Conservation (phyloP, 768 basidiomycete genomes). For the Russula virescens region DNA sequence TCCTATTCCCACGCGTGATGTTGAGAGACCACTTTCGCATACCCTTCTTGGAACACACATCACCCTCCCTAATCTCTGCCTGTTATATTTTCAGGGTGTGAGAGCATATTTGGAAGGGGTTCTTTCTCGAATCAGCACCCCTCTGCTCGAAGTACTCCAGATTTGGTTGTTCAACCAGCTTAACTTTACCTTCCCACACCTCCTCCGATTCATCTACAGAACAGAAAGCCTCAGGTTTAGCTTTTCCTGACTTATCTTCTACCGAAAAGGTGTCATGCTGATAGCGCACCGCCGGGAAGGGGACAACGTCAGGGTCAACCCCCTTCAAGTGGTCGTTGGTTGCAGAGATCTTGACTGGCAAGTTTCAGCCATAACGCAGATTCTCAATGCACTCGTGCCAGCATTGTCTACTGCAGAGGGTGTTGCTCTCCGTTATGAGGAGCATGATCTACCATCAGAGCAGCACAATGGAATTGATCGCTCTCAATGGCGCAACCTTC, state of each 20-base stretch:
- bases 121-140: not conserved
- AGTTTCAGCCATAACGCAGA: not conserved
- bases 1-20: not conserved
- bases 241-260: not conserved
- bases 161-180: not conserved
- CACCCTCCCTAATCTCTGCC: slow-evolving; percentile 1
- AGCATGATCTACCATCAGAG: not conserved
- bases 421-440: not conserved
- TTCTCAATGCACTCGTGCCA: not conserved
- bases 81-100: not conserved
- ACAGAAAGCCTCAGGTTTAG: not conserved
- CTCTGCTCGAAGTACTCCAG: not conserved
- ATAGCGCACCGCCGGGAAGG: not conserved
- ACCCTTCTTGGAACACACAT: not conserved
- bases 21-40: not conserved
- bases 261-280: not conserved
- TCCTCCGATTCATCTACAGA: not conserved
- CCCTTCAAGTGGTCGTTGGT: not conserved
- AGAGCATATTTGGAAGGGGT: not conserved
- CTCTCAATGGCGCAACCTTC: not conserved
- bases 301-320: too few relatives aligned
- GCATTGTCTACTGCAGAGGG: not conserved
- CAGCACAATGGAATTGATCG: not conserved
- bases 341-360: not conserved
- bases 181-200: not conserved